Conservation (phyloP, 345 rosid genomes). For the Cochlearia excelsa region DNA sequence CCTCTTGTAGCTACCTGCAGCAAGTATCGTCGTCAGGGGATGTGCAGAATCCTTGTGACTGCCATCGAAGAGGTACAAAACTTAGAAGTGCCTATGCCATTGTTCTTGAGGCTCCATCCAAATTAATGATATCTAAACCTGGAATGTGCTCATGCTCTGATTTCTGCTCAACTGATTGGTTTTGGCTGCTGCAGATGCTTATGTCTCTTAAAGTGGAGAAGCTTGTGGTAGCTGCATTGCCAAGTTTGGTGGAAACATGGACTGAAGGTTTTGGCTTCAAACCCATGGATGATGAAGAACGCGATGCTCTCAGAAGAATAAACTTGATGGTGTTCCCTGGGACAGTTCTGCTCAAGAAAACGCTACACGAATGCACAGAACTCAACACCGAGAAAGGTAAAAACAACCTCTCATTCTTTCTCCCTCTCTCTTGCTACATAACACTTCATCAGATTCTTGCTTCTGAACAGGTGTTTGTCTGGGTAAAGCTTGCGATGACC, state of each 20-base stretch:
- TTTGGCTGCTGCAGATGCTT: slow-evolving; percentile 55
- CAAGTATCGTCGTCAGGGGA: slow-evolving; percentile 80
- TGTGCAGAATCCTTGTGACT: slow-evolving; percentile 76
- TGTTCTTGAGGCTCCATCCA: slow-evolving; percentile 22
- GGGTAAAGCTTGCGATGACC: not conserved
- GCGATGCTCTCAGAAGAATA: slow-evolving; percentile 48
- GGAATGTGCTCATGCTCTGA: not conserved
- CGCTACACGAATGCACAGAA: slow-evolving; percentile 36
- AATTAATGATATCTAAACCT: slow-evolving; percentile 8
- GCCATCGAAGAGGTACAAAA: slow-evolving; percentile 77
- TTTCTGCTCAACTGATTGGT: not conserved
- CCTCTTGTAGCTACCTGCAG: slow-evolving; percentile 96
- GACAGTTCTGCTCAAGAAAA: slow-evolving; percentile 61
- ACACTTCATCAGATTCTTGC: slow-evolving; percentile 2
- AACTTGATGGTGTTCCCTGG: slow-evolving; percentile 94
- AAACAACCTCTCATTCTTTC: not conserved
- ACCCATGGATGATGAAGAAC: slow-evolving; percentile 56
- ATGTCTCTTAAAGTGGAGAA: slow-evolving; percentile 73
- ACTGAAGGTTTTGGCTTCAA: slow-evolving; percentile 75
- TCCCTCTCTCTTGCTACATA: not conserved
- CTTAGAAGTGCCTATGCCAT: not conserved
- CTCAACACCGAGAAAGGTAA: slow-evolving; percentile 43
- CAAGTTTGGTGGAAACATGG: slow-evolving; percentile 81
- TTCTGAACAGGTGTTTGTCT: slow-evolving; percentile 22
- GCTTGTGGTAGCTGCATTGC: slow-evolving; percentile 88